These are phyloP conservation scores for Xylariales sp. DNA, from an alignment of 2,329 filamentous ascomycete genomes.

Conservation along the genomic window DNA sequence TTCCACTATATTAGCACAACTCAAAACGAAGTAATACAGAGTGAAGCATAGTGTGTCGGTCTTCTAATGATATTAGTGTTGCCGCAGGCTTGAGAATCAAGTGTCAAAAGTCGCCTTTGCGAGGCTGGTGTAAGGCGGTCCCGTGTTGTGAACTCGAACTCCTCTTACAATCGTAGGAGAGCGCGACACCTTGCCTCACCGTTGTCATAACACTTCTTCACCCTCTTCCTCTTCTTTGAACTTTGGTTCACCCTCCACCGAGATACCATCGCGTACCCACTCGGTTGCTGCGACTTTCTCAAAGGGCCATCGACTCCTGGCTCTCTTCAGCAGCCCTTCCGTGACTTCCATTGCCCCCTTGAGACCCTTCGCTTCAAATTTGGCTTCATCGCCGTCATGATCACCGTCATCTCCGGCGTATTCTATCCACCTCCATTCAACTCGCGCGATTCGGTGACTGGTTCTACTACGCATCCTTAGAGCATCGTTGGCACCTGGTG, in stretches of 20 bases:
- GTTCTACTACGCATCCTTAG: slow-evolving; percentile 74
- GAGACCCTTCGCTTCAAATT: slow-evolving; percentile 60
- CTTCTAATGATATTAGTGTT: too few relatives aligned
- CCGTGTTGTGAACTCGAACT: too few relatives aligned
- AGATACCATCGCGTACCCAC: slow-evolving; percentile 75
- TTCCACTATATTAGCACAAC: too few relatives aligned
- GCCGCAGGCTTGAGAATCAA: too few relatives aligned
- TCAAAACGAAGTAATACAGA: too few relatives aligned
- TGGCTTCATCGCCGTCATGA: slow-evolving; percentile 64
- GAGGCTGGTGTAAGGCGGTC: too few relatives aligned
- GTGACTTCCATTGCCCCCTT: slow-evolving; percentile 76
- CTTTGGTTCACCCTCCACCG: slow-evolving; percentile 57
- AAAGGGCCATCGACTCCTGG: slow-evolving; percentile 71
- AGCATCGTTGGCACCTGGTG: slow-evolving; percentile 73
- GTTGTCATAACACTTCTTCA: slow-evolving; percentile 41
- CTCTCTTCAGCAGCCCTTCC: slow-evolving; percentile 78
- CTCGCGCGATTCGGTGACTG: slow-evolving; percentile 89
- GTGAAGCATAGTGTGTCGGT: too few relatives aligned
- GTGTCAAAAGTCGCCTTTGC: too few relatives aligned
- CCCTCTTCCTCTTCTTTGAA: slow-evolving; percentile 57
- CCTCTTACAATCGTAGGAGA: too few relatives aligned
- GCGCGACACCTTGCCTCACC: slow-evolving; percentile 4
- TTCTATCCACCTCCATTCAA: slow-evolving; percentile 92
- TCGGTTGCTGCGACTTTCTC: slow-evolving; percentile 65
- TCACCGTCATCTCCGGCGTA: slow-evolving; percentile 82